Evolutionary conservation across 2,329 filamentous ascomycete genomes (phyloP).

Genomic region (Cercospora brassicicola): DNA sequence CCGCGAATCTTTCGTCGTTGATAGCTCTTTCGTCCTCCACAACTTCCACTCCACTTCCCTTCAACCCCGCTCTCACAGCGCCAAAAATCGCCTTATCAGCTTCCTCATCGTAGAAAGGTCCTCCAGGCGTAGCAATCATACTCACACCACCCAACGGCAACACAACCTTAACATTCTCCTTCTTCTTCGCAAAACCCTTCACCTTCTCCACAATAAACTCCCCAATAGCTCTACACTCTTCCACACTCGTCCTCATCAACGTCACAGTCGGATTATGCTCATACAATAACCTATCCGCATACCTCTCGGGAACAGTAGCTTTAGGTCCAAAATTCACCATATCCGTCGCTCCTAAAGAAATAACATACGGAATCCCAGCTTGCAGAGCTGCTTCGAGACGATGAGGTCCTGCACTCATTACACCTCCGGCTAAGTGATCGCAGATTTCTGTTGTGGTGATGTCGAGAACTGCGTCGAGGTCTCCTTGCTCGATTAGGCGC

Average conservation of each 20-base stretch:
- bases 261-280: slow-evolving; percentile 68
- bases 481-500: slow-evolving; percentile 56
- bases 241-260: slow-evolving; percentile 62
- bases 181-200: slow-evolving; percentile 41
- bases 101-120: slow-evolving; percentile 54
- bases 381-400: slow-evolving; percentile 60
- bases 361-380: slow-evolving; percentile 59
- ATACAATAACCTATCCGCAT: slow-evolving; percentile 54
- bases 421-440: slow-evolving; percentile 61
- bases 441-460: slow-evolving; percentile 71
- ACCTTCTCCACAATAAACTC: slow-evolving; percentile 58
- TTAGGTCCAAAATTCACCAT: slow-evolving; percentile 65
- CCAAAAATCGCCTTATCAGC: slow-evolving; percentile 52
- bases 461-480: slow-evolving; percentile 67
- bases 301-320: slow-evolving; percentile 57
- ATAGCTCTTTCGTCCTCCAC: slow-evolving; percentile 55
- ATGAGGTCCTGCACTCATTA: slow-evolving; percentile 59
- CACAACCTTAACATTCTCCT: slow-evolving; percentile 55
- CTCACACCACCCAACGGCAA: slow-evolving; percentile 63
- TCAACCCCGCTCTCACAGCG: slow-evolving; percentile 52
- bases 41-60: slow-evolving; percentile 48
- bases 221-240: slow-evolving; percentile 59
- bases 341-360: slow-evolving; percentile 55
- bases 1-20: slow-evolving; percentile 57
- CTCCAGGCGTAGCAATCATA: slow-evolving; percentile 56